A percentile compares a stretch with the other conserved stretches of the same genome.
These are phyloP conservation scores for Globisporangium lucens DNA, from an alignment of 352 stramenopile species.

Conservation along the genomic window DNA sequence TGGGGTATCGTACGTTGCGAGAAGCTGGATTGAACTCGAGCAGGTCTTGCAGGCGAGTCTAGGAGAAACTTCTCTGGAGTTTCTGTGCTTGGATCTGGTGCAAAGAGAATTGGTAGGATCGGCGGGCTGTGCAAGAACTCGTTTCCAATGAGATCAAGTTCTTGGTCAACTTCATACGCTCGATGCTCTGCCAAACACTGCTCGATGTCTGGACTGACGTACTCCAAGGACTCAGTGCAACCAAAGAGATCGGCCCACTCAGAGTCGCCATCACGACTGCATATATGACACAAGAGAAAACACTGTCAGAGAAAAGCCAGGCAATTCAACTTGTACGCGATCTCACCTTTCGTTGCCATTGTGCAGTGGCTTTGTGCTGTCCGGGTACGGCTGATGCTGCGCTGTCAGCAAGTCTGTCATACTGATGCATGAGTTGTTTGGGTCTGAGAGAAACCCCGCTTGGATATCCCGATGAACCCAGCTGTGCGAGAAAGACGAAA, in stretches of 20 bases:
- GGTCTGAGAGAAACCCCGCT: not conserved
- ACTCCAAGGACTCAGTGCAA: conserved; percentile 39
- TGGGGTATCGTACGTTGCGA: conserved; percentile 3
- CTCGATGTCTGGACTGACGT: conserved; percentile 67
- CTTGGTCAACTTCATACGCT: conserved; percentile 46
- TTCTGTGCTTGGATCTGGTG: not conserved
- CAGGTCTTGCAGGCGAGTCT: not conserved
- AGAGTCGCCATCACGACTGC: conserved; percentile 21
- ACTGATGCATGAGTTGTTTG: conserved; percentile 5
- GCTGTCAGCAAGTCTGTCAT: conserved; percentile 18
- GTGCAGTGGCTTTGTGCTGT: not conserved
- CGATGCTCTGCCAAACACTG: conserved; percentile 34
- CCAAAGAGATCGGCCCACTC: conserved; percentile 59
- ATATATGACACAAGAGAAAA: conserved; percentile 15
- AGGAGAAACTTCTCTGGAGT: not conserved
- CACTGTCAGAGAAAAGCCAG: not conserved
- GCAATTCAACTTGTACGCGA: not conserved
- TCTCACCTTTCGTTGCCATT: not conserved
- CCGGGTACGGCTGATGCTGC: not conserved
- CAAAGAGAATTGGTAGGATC: conserved; percentile 13
- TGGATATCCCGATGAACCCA: not conserved
- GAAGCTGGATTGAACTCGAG: not conserved
- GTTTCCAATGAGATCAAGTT: conserved; percentile 54
- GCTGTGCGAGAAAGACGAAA: not conserved
- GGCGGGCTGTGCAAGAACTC: conserved; percentile 64